These are phyloP conservation scores for Mycosphaerella sp. DNA, from an alignment of 2,329 filamentous ascomycete genomes.

Conservation along the genomic window DNA sequence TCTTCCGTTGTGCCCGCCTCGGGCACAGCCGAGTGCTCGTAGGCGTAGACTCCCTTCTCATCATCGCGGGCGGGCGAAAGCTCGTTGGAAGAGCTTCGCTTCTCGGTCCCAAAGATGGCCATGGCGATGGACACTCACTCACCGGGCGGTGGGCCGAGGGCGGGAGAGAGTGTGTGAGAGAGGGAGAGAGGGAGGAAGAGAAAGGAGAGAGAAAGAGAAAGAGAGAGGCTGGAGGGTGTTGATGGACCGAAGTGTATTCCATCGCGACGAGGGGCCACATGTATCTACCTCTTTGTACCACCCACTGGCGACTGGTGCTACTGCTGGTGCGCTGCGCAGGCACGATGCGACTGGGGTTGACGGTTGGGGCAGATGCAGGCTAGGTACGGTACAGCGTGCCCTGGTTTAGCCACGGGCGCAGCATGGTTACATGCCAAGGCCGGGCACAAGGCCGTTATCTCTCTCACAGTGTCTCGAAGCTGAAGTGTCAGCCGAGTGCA, in stretches of 20 bases:
- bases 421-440: conserved; percentile 1
- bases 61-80: conserved; percentile 2
- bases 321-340: not conserved
- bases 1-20: conserved; percentile 18
- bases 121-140: conserved; percentile 1
- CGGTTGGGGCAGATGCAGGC: not conserved
- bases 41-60: conserved; percentile 6
- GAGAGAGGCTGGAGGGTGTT: not conserved
- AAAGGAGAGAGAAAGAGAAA: no score
- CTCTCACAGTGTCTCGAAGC: no score
- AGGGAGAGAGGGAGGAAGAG: not conserved
- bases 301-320: no score
- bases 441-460: conserved; percentile 6
- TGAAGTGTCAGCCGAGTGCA: not conserved
- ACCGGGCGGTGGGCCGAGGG: no score
- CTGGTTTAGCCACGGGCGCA: conserved; percentile 1
- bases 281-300: not conserved
- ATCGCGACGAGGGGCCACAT: not conserved
- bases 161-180: not conserved
- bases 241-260: conserved; percentile 7
- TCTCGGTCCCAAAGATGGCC: conserved; percentile 4
- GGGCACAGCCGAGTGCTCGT: conserved; percentile 6
- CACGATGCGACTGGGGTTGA: no score
- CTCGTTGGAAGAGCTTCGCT: conserved; percentile 9
- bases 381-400: not conserved